A percentile compares a stretch with the other conserved stretches of the same genome.
These are phyloP conservation scores for Ambrosia hybrid DNA, from an alignment of 140 eudicot species.

Conservation along the genomic window DNA sequence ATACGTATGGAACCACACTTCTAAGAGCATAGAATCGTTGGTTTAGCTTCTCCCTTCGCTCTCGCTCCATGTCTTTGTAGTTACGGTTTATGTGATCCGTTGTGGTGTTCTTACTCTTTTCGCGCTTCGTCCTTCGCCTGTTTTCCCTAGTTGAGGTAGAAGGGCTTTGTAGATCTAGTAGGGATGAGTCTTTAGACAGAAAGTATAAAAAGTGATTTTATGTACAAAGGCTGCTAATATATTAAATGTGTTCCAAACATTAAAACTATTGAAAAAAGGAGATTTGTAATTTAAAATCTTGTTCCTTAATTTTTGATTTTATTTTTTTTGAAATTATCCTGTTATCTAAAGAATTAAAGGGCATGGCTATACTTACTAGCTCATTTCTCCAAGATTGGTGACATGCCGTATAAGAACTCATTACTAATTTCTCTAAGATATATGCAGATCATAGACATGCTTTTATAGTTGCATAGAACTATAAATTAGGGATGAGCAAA, in stretches of 20 bases:
- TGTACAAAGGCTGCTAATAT: background rate
- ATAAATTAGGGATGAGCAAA: too few relatives aligned
- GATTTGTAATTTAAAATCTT: background rate
- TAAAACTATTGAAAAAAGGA: background rate
- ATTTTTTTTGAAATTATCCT: background rate
- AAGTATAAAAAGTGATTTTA: background rate
- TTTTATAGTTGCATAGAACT: too few relatives aligned
- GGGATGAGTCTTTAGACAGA: background rate
- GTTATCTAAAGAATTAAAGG: too few relatives aligned
- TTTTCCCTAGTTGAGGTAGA: background rate
- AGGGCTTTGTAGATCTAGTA: background rate
- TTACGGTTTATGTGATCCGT: background rate
- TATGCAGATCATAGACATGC: too few relatives aligned
- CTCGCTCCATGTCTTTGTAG: constrained; percentile 35
- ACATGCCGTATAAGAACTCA: background rate
- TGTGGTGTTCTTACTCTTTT: background rate
- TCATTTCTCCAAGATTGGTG: background rate
- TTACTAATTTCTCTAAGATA: too few relatives aligned
- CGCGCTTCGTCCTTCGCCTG: background rate
- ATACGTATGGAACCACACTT: constrained; percentile 53
- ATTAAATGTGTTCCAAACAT: too few relatives aligned
- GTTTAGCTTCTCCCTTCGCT: constrained; percentile 58
- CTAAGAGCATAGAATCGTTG: constrained; percentile 52
- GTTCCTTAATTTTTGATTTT: background rate
- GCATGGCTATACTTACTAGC: background rate